Conservation (phyloP, 331 rosid species). For the Pyracantha coccinea region DNA sequence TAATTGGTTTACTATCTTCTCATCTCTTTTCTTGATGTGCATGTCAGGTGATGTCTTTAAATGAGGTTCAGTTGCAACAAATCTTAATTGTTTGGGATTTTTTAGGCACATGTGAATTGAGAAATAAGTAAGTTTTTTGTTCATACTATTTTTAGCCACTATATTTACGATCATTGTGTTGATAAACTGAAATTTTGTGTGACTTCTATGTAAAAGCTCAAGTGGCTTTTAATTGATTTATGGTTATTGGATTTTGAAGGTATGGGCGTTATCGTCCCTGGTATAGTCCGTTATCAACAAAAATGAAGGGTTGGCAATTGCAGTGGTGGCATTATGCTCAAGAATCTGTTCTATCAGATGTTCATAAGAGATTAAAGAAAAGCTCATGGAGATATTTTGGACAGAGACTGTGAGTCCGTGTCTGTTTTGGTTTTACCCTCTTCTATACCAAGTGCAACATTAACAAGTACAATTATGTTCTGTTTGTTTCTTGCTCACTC, state of each 20-base stretch:
- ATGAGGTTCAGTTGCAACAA: conserved; percentile 77
- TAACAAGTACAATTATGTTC: neutral
- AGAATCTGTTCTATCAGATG: conserved; percentile 80
- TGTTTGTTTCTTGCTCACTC: neutral
- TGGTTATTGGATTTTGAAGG: conserved; percentile 30
- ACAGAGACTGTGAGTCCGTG: conserved; percentile 62
- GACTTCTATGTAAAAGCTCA: neutral
- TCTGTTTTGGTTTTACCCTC: neutral
- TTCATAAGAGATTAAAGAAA: conserved; percentile 67
- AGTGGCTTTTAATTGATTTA: conserved; percentile 8
- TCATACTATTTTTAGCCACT: neutral
- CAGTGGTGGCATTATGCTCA: conserved; percentile 96
- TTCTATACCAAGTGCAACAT: neutral
- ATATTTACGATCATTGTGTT: neutral
- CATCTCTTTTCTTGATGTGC: conserved; percentile 2
- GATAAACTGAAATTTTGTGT: neutral
- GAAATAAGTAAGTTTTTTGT: conserved; percentile 62
- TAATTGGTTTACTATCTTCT: conserved; percentile 33
- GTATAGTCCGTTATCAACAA: conserved; percentile 53
- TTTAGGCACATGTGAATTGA: conserved; percentile 52
- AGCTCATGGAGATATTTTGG: conserved; percentile 87
- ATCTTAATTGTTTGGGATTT: conserved; percentile 66
- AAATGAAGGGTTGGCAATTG: conserved; percentile 61
- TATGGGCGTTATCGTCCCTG: conserved; percentile 93
- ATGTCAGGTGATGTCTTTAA: conserved; percentile 34